Percentiles rank a stretch among this genome's conserved stretches.
Conservation (phyloP, 75 land plant genomes). For the Selaginella tamariscina region DNA sequence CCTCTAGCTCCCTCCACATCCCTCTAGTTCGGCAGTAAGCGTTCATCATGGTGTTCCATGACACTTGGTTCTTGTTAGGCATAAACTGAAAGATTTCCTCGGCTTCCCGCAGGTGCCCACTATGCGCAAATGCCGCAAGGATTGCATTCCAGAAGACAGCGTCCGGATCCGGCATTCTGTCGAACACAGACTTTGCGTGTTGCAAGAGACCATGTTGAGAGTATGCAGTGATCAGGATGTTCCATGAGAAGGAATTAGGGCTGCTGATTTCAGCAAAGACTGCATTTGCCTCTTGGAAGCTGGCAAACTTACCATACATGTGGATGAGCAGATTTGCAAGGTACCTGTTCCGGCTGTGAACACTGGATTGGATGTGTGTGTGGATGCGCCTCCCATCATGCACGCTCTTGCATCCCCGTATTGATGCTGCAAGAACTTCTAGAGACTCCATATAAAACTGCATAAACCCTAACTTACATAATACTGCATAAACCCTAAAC, state of each 20-base stretch:
- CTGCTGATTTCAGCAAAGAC: not conserved
- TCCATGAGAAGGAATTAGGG: not conserved
- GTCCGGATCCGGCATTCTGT: not conserved
- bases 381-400: not conserved
- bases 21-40: not conserved
- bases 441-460: not conserved
- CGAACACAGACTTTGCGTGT: not conserved
- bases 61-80: not conserved
- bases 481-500: too few relatives aligned
- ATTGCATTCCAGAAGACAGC: not conserved
- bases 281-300: not conserved
- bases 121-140: not conserved
- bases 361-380: not conserved
- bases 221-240: not conserved
- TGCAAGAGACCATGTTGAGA: not conserved
- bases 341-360: not conserved
- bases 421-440: not conserved
- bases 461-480: too few relatives aligned
- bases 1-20: not conserved
- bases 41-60: not conserved
- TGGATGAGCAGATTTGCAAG: not conserved
- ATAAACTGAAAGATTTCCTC: constrained; percentile 1
- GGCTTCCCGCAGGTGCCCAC: not conserved
- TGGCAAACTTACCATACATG: not conserved
- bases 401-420: not conserved